phyloP scores from a whole-genome alignment of 352 stramenopile species.

The Pythium folliculosum region DNA sequence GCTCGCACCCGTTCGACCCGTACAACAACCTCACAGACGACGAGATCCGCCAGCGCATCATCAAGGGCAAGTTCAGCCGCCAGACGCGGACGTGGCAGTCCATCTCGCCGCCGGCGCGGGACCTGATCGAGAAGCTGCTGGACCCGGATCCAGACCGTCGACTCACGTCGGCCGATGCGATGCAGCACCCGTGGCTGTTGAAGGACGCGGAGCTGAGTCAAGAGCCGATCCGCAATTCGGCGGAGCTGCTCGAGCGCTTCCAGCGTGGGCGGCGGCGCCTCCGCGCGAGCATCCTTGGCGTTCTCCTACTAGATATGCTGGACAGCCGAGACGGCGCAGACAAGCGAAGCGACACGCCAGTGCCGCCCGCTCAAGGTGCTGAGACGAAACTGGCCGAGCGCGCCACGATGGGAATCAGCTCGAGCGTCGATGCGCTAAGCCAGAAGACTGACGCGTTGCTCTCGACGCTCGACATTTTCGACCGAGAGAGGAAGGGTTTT shows the following conservation, averaged over 20 bases:
- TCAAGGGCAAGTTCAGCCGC: constrained; percentile 74
- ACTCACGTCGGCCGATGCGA: constrained; percentile 62
- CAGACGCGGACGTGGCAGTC: constrained; percentile 74
- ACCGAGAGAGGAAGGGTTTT: constrained; percentile 79
- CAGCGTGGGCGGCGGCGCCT: constrained; percentile 73
- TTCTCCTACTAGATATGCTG: constrained; percentile 67
- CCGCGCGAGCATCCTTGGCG: constrained; percentile 75
- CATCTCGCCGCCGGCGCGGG: constrained; percentile 61
- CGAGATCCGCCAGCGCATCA: constrained; percentile 81
- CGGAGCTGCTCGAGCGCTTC: constrained; percentile 76
- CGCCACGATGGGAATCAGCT: constrained; percentile 74
- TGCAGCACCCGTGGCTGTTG: constrained; percentile 73
- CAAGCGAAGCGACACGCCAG: background rate
- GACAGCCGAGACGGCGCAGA: constrained; percentile 33
- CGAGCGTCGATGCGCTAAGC: constrained; percentile 58
- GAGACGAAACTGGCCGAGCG: background rate
- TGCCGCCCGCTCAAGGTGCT: background rate
- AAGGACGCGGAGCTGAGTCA: constrained; percentile 55
- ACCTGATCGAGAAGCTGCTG: constrained; percentile 76
- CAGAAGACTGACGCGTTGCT: constrained; percentile 72
- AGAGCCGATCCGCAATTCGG: constrained; percentile 65
- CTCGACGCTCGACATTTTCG: constrained; percentile 74
- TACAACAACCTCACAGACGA: constrained; percentile 87
- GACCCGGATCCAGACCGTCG: constrained; percentile 63
- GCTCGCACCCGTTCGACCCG: constrained; percentile 79